Evolutionary conservation across 257 asterid genomes (phyloP), one percentile per base, ranked within the genome.

Genomic region (Petunia axillaris): DNA sequence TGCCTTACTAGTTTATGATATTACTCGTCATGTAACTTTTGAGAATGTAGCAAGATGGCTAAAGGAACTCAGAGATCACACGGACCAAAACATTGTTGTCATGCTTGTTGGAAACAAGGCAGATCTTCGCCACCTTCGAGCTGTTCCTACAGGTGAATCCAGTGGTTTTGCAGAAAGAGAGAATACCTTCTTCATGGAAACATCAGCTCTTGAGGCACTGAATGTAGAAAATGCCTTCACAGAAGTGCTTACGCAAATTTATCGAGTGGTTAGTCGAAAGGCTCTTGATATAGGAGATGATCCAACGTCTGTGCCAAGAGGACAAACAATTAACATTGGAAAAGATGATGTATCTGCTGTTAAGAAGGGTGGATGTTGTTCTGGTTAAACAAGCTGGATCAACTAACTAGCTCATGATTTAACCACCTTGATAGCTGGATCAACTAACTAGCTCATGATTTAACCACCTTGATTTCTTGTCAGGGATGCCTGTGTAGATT

Each of bases 41-140:
- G 93, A 93, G 58, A 93, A 92, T 73, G 94, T 91, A 3, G 95
- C 86, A 67, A 87, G 98, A 85, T 93, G 98, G 95, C 90, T 91
- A 10, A 91, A 88, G 81, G 98, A 93, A 90, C 98, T 93, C 1
- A 87, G 95, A 4, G 95, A 94, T n/a, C 97, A 91, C 85, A 93
- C 97, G 25, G 97, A 93, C 55, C 79, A 80, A 0, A 92, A 93
- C 91, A 90, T 93, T 2, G 96, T 93, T 78, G 87, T 91, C 53
- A 90, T 93, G 98, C 92, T 93, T 1, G 97, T 93, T 0, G 98
- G 97, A 14, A 93, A 93, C 85, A 93, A 93, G 83, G 96, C 97
- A 0, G 98, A 91, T 66, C 95, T 93, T 0, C 97, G 97, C 8
- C 97, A 93, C 85, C 88, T 90, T n/a, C 80, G 95, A 6, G 95